Evolutionary conservation across 2,329 filamentous ascomycete species (phyloP), one percentile per base, ranked within the genome.

Genomic region (Ophiocordyceps camponoti-saundersi): DNA sequence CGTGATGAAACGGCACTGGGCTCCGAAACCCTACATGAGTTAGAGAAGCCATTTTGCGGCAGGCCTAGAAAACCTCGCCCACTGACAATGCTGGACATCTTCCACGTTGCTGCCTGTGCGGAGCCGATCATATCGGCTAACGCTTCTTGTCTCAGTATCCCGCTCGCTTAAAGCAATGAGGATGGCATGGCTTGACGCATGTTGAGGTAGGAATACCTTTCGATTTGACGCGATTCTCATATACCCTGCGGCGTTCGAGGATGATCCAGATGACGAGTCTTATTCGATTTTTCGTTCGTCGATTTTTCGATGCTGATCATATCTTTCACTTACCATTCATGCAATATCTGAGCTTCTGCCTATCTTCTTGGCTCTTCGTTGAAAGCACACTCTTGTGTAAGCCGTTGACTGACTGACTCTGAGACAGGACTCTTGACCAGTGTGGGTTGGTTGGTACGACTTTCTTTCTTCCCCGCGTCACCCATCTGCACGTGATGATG

Each of bases 41-140:
- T 61, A 53, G 85, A 88, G 79, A 77, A 83, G 78, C 86, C 87
- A 85, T 68, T 76, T 85, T 85, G 86, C 68, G 87, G 85, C 87
- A 94, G 87, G 88, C 88, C 86, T 95, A 93, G 87, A 93, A 95
- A 95, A 94, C 89, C 88, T 94, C 80, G 87, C 85, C 88, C 85
- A 90, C 88, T 94, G 88, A 94, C 68, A 57, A 50, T 42, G 15
- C 21, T 29, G 22, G 16, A 29, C 22, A 8, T 26, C 3, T 10
- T 43, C 20, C 21, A n/a, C 23, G n/a, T 29, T 20, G 13, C 22
- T 29, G 13, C 23, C 13, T 8, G 15, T 26, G 22, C 7, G 7
- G 22, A 21, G 6, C 13, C 7, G 42, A 22, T 13, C 16, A 23
- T 13, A 22, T 18, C 16, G 11, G 16, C 42, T 43, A n/a, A 43